Evolutionary conservation across 1,139 yeast species (phyloP).

Genomic region (Scheffersomyces cryptocercus): DNA sequence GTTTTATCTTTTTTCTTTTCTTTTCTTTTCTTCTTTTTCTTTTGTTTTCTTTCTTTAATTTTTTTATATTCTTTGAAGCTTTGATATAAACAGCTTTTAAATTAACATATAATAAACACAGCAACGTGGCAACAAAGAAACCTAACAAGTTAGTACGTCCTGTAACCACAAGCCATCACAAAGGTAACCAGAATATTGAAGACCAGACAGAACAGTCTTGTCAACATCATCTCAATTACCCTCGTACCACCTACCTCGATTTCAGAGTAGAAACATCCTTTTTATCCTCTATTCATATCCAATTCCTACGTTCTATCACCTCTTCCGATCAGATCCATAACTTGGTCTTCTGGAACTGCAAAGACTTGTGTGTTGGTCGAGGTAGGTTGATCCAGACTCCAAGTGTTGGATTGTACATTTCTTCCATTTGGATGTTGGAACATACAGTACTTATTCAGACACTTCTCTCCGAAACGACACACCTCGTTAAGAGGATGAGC

Average conservation of each 20-base stretch:
- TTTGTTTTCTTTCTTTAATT: not conserved
- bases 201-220: not conserved
- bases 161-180: too few species aligned
- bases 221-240: not conserved
- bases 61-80: not conserved
- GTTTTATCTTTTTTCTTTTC: not conserved
- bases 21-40: not conserved
- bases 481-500: slow-evolving; percentile 77
- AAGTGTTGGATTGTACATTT: slow-evolving; percentile 39
- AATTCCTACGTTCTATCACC: too few species aligned
- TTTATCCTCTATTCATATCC: too few species aligned
- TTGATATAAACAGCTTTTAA: not conserved
- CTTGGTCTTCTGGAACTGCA: slow-evolving; percentile 78
- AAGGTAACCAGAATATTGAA: not conserved
- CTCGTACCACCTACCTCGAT: too few species aligned
- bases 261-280: too few species aligned
- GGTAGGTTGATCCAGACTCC: slow-evolving; percentile 26
- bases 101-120: too few species aligned
- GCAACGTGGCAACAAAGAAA: too few species aligned
- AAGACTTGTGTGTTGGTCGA: slow-evolving; percentile 60
- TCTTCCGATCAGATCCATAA: slow-evolving; percentile 52
- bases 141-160: too few species aligned
- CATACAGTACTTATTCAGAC: slow-evolving; percentile 69
- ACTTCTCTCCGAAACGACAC: slow-evolving; percentile 76
- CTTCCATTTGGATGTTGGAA: slow-evolving; percentile 82